Conservation (phyloP, 345 rosid species). For the Diplotaxis tenuifolia region DNA sequence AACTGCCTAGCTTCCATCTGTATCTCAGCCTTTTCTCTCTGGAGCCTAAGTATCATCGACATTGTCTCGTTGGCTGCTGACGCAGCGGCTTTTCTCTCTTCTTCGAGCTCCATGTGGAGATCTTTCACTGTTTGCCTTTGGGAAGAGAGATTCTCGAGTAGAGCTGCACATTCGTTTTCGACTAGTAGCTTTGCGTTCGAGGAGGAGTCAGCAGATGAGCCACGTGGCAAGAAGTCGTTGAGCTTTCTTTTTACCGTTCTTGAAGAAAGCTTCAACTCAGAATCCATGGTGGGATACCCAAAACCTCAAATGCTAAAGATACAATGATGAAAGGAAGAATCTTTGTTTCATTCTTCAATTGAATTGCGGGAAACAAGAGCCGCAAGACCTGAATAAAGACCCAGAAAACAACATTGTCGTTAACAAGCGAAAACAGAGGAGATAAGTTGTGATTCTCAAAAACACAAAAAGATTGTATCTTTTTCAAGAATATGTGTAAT, state of each 20-base stretch:
- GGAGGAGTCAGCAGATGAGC: constrained; percentile 38
- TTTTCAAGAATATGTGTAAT: background rate
- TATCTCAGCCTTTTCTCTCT: constrained; percentile 90
- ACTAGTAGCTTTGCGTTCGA: constrained; percentile 58
- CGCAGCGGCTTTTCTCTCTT: constrained; percentile 83
- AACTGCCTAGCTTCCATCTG: constrained; percentile 91
- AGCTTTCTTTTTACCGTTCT: constrained; percentile 38
- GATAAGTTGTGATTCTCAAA: background rate
- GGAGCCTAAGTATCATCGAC: constrained; percentile 92
- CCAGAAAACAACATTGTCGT: background rate
- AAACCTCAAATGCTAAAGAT: constrained; percentile 20
- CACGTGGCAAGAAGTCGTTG: constrained; percentile 38
- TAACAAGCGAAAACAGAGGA: constrained; percentile 3
- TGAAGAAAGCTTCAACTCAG: constrained; percentile 39
- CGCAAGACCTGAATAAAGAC: background rate
- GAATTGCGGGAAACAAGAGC: constrained; percentile 13
- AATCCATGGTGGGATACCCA: constrained; percentile 47
- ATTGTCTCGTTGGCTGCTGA: constrained; percentile 88
- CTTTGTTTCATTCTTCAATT: constrained; percentile 12
- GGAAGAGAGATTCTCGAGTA: constrained; percentile 61
- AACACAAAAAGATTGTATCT: background rate
- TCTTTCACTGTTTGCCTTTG: constrained; percentile 63
- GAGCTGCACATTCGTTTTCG: constrained; percentile 65
- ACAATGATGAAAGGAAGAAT: constrained; percentile 12
- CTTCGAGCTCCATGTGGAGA: constrained; percentile 61